Conservation (phyloP, 2,329 filamentous ascomycete species). For the Fusarium nisikadoi region DNA sequence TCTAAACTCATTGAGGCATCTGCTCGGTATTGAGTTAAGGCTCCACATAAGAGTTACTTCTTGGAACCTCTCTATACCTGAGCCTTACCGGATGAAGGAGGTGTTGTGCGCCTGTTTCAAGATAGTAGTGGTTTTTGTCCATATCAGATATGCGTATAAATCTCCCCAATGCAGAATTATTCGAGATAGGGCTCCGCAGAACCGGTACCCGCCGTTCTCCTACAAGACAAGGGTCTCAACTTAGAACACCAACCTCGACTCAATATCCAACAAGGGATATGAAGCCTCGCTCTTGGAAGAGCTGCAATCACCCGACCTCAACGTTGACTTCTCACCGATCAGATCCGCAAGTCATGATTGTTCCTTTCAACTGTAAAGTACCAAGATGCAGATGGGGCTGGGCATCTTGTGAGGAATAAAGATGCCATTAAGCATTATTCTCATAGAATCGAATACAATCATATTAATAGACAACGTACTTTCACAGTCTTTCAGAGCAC, state of each 20-base stretch:
- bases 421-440: not conserved
- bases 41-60: slow-evolving; percentile 3
- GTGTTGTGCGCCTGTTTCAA: not conserved
- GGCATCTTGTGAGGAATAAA: not conserved
- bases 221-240: not conserved
- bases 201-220: not conserved
- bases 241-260: not conserved
- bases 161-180: not conserved
- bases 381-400: not conserved
- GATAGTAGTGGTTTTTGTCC: not conserved
- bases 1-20: slow-evolving; percentile 31
- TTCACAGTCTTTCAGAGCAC: not conserved
- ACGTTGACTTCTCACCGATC: not conserved
- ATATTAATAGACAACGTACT: not conserved
- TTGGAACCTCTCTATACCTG: not conserved
- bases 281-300: slow-evolving; percentile 1
- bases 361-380: not conserved
- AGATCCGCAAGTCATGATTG: not conserved
- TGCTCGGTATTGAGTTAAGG: slow-evolving; percentile 23
- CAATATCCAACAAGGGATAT: not conserved
- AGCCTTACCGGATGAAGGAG: slow-evolving; percentile 14
- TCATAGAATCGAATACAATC: not conserved
- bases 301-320: not conserved
- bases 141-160: not conserved
- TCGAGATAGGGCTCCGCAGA: not conserved